A percentile compares a stretch with the other conserved stretches of the same genome.
These are phyloP conservation scores for Phytophthora ramorum DNA, from an alignment of 352 stramenopile genomes.

Conservation along the genomic window DNA sequence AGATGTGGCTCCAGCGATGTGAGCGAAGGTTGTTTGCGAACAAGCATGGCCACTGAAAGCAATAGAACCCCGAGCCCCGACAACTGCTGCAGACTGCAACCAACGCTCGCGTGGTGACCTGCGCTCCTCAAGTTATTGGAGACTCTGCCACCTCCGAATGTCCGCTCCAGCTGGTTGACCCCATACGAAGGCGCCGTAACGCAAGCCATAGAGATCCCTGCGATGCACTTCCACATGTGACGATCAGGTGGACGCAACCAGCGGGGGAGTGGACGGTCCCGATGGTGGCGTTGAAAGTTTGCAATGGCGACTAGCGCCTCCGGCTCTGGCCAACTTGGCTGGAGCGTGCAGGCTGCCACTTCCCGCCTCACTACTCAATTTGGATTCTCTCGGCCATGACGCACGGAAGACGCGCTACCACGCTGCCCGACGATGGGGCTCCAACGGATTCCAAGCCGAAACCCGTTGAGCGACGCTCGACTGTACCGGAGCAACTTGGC, in stretches of 20 bases:
- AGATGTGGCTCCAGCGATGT: conserved; percentile 20
- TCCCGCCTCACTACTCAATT: conserved; percentile 26
- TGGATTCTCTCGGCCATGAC: conserved; percentile 9
- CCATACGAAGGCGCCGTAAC: conserved; percentile 11
- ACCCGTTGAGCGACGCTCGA: conserved; percentile 12
- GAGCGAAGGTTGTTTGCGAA: not conserved
- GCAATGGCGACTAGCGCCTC: conserved; percentile 29
- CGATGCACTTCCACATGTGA: conserved; percentile 12
- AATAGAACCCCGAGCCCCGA: conserved; percentile 17
- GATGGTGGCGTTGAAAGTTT: conserved; percentile 25
- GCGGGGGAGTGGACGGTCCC: conserved; percentile 22
- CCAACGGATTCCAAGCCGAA: conserved; percentile 4
- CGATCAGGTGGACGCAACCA: conserved; percentile 33
- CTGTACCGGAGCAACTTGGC: conserved; percentile 11
- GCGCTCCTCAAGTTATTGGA: conserved; percentile 16
- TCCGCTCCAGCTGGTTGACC: conserved; percentile 14
- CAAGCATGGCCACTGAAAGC: not conserved
- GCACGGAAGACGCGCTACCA: conserved; percentile 25
- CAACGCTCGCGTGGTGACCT: conserved; percentile 12
- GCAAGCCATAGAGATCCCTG: conserved; percentile 13
- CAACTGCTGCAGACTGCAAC: not conserved
- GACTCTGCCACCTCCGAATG: conserved; percentile 25
- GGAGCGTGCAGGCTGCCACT: not conserved
- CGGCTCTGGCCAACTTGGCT: conserved; percentile 27
- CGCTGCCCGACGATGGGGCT: conserved; percentile 8